Conservation (phyloP, 768 basidiomycete species). For the Mycena indigotica region DNA sequence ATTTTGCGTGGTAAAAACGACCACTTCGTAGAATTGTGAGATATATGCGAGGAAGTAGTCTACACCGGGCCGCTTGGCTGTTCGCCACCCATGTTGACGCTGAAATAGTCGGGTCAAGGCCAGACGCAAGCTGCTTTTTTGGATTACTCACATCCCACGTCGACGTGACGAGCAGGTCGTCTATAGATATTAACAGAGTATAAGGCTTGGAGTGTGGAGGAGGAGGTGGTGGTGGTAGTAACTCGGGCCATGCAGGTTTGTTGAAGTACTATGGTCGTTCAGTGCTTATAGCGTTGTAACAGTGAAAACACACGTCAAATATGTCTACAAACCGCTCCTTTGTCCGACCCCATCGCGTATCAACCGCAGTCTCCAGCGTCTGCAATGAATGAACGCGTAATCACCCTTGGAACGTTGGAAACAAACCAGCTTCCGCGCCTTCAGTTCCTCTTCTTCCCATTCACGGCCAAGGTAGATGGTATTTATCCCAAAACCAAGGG, state of each 20-base stretch:
- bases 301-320: constrained; percentile 60
- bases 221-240: constrained; percentile 86
- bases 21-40: constrained; percentile 97
- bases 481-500: constrained; percentile 57
- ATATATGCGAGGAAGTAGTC: constrained; percentile 98
- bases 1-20: constrained; percentile 90
- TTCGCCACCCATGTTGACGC: constrained; percentile 95
- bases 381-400: constrained; percentile 27
- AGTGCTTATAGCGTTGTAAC: no score
- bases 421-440: constrained; percentile 62
- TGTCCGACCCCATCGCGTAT: constrained; percentile 66
- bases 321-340: constrained; percentile 61
- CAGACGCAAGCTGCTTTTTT: neutral
- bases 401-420: constrained; percentile 8
- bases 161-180: constrained; percentile 88
- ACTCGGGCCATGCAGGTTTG: constrained; percentile 90
- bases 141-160: constrained; percentile 93
- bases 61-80: constrained; percentile 95
- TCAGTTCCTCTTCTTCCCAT: constrained; percentile 76
- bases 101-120: constrained; percentile 31
- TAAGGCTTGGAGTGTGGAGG: constrained; percentile 86
- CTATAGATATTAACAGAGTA: constrained; percentile 87
- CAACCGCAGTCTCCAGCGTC: constrained; percentile 61
- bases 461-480: constrained; percentile 73
- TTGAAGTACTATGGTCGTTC: constrained; percentile 70